Evolutionary conservation across 108 stramenopile genomes (phyloP).

Genomic region (Nitzschia inconspicua): DNA sequence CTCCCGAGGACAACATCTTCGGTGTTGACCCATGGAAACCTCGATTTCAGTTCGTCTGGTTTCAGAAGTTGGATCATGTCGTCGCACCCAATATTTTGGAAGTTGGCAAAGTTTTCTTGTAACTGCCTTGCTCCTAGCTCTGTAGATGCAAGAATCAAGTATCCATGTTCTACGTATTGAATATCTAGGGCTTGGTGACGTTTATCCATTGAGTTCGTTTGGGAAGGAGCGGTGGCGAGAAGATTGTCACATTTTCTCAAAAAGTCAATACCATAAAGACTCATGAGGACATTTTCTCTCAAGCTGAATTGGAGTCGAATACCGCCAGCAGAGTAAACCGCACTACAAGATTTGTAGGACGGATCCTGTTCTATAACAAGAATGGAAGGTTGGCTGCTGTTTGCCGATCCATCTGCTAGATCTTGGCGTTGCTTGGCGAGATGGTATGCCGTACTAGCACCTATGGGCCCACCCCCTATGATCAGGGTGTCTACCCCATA

Average conservation of each 20-base stretch:
- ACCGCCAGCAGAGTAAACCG: constrained; percentile 63
- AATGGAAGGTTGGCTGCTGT: constrained; percentile 9
- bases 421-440: constrained; percentile 24
- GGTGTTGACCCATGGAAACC: constrained; percentile 67
- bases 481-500: constrained; percentile 42
- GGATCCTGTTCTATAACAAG: constrained; percentile 64
- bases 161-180: constrained; percentile 50
- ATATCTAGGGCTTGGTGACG: constrained; percentile 1
- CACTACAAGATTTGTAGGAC: constrained; percentile 49
- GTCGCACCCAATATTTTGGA: constrained; percentile 26
- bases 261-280: constrained; percentile 63
- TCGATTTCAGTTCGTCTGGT: constrained; percentile 25
- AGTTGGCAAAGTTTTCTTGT: constrained; percentile 39
- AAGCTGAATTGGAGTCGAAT: constrained; percentile 68
- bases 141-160: constrained; percentile 64
- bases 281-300: constrained; percentile 65
- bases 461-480: constrained; percentile 68
- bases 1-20: constrained; percentile 54
- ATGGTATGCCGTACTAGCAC: constrained; percentile 63
- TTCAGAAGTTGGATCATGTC: constrained; percentile 36
- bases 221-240: not conserved
- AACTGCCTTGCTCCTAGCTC: constrained; percentile 32
- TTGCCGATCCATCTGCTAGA: not conserved
- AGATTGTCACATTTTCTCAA: constrained; percentile 19
- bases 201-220: too few species aligned